Conservation (phyloP, 2,329 filamentous ascomycete genomes). For the Fusarium chaquense region DNA sequence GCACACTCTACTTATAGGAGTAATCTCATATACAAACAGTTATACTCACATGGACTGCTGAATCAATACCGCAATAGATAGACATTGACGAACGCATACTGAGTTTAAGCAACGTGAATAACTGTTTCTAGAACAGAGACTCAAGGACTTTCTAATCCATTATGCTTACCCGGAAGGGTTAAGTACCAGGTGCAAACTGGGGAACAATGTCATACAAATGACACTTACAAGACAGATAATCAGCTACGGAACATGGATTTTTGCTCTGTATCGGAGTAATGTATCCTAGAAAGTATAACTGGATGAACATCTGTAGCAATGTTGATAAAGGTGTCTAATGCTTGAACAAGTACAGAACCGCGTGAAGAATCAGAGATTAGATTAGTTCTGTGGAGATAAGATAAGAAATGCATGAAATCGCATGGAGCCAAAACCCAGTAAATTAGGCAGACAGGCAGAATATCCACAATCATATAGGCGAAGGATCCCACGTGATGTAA, state of each 20-base stretch:
- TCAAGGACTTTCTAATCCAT: neutral
- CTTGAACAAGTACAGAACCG: too few species aligned
- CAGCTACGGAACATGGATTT: accelerated
- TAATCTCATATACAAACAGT: accelerated
- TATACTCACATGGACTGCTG: accelerated
- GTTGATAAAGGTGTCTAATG: too few species aligned
- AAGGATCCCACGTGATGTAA: neutral
- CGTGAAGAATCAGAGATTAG: too few species aligned
- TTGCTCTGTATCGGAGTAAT: neutral
- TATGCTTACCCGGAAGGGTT: neutral
- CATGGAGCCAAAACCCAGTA: neutral
- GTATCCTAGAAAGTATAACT: too few species aligned
- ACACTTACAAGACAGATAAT: accelerated
- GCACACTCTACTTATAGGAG: neutral
- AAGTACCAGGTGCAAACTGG: neutral
- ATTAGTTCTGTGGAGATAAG: too few species aligned
- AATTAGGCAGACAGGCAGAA: conserved; percentile 8
- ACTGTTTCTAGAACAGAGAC: accelerated
- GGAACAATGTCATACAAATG: too few species aligned
- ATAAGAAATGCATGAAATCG: neutral
- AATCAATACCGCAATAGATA: accelerated
- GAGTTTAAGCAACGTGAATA: neutral
- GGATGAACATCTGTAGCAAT: too few species aligned
- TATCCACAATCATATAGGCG: neutral
- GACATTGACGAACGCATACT: neutral